Evolutionary conservation across 305 asterid genomes (phyloP).

Genomic region (Fraxinus velutina): DNA sequence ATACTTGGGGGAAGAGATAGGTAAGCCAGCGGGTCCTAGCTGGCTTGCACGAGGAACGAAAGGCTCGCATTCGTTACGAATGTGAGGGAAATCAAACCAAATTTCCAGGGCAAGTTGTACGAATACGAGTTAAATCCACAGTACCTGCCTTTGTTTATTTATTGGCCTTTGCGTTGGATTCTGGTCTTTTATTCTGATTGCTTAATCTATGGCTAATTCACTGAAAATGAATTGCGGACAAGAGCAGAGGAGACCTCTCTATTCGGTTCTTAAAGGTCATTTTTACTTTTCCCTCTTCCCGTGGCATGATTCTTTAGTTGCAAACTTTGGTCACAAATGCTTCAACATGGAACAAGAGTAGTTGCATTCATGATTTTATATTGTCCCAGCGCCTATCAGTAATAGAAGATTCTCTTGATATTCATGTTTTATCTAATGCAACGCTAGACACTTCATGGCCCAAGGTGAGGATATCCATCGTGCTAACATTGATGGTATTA

Average conservation of each 20-base stretch:
- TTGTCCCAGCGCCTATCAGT: constrained; percentile 21
- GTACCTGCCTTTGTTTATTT: neutral
- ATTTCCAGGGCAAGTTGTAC: constrained; percentile 6
- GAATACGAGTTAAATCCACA: too few species aligned
- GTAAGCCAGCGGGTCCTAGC: constrained; percentile 75
- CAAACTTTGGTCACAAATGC: neutral
- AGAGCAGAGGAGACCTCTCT: constrained; percentile 29
- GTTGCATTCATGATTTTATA: too few species aligned
- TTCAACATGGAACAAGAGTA: neutral
- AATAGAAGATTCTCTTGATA: constrained; percentile 61
- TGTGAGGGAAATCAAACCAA: constrained; percentile 50
- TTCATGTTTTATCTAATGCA: constrained; percentile 85
- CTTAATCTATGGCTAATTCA: neutral
- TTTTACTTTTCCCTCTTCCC: too few species aligned
- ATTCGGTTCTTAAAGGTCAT: too few species aligned
- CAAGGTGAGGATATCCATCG: too few species aligned
- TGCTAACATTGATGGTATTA: too few species aligned
- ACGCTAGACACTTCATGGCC: constrained; percentile 36
- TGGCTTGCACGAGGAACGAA: constrained; percentile 51
- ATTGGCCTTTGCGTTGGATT: neutral
- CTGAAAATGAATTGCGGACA: neutral
- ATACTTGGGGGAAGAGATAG: constrained; percentile 78
- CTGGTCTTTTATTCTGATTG: constrained; percentile 7
- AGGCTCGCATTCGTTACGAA: constrained; percentile 75
- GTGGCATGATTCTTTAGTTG: too few species aligned